These are phyloP conservation scores for Murraya paniculata DNA, from an alignment of 345 rosid genomes.

Conservation along the genomic window DNA sequence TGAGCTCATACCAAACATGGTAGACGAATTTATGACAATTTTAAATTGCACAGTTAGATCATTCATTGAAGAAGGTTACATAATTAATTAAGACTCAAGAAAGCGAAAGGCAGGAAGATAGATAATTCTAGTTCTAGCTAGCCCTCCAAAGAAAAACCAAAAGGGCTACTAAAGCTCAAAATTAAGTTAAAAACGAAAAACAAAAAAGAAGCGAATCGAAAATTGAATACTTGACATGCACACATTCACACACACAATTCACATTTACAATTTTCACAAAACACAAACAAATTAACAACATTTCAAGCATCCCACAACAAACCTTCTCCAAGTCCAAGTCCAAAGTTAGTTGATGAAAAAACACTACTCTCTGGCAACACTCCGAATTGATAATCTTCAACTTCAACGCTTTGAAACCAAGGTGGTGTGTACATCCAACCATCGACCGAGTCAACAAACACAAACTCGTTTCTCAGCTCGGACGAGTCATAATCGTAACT, in stretches of 20 bases:
- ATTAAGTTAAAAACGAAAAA: not conserved
- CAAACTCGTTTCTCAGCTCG: slow-evolving; percentile 40
- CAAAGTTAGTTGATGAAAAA: slow-evolving; percentile 3
- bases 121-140: not conserved
- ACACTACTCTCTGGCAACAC: slow-evolving; percentile 5
- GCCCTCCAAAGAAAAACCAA: slow-evolving; percentile 25
- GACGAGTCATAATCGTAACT: slow-evolving; percentile 33
- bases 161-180: slow-evolving; percentile 10
- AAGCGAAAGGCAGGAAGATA: not conserved
- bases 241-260: slow-evolving; percentile 1
- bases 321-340: slow-evolving; percentile 22
- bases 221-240: not conserved
- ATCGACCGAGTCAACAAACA: slow-evolving; percentile 44
- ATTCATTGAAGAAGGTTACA: slow-evolving; percentile 6
- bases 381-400: slow-evolving; percentile 28
- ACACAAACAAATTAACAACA: not conserved
- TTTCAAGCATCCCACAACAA: slow-evolving; percentile 24
- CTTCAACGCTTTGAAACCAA: slow-evolving; percentile 39
- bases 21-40: slow-evolving; percentile 2
- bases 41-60: slow-evolving; percentile 14
- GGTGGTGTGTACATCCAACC: slow-evolving; percentile 44
- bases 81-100: not conserved
- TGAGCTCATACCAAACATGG: slow-evolving; percentile 10
- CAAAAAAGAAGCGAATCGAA: not conserved
- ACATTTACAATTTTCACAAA: not conserved